Percentiles rank a stretch among this genome's conserved stretches.
Conservation (phyloP, 179 eudicot genomes). For the Drosera spatulata region DNA sequence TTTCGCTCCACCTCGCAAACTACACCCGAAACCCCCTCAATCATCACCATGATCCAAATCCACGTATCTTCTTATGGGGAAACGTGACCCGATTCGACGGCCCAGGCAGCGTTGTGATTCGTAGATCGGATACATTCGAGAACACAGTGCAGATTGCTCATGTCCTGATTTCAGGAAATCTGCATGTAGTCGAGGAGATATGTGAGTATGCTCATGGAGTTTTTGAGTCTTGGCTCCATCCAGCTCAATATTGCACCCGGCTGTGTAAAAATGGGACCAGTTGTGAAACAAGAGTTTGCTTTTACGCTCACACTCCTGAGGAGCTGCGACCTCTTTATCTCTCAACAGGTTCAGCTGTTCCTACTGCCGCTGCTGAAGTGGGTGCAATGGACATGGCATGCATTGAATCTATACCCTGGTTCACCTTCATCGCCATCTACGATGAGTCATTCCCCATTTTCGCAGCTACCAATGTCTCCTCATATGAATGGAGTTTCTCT, state of each 20-base stretch:
- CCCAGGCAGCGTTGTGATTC: no score
- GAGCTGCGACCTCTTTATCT: slow-evolving; percentile 55
- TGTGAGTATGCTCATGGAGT: slow-evolving; percentile 76
- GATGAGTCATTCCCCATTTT: slow-evolving; percentile 39
- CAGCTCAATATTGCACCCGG: slow-evolving; percentile 54
- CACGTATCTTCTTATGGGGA: no score
- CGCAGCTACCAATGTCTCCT: slow-evolving; percentile 57
- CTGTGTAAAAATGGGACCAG: slow-evolving; percentile 53
- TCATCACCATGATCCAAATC: no score
- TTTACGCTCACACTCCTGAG: slow-evolving; percentile 49
- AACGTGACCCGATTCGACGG: no score
- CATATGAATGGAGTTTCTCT: slow-evolving; percentile 29
- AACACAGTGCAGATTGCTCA: no score
- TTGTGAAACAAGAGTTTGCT: slow-evolving; percentile 57
- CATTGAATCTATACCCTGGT: slow-evolving; percentile 46
- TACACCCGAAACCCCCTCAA: no score
- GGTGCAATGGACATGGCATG: slow-evolving; percentile 47
- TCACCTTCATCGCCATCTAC: slow-evolving; percentile 40
- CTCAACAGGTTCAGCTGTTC: slow-evolving; percentile 53
- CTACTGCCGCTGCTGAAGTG: slow-evolving; percentile 31
- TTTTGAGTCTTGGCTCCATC: slow-evolving; percentile 69
- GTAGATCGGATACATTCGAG: no score
- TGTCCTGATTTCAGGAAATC: slow-evolving; percentile 66
- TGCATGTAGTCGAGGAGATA: slow-evolving; percentile 52
- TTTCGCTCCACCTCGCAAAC: no score